Conservation (phyloP, 129 eudicot species). For the Chrysanthemum seticuspe region DNA sequence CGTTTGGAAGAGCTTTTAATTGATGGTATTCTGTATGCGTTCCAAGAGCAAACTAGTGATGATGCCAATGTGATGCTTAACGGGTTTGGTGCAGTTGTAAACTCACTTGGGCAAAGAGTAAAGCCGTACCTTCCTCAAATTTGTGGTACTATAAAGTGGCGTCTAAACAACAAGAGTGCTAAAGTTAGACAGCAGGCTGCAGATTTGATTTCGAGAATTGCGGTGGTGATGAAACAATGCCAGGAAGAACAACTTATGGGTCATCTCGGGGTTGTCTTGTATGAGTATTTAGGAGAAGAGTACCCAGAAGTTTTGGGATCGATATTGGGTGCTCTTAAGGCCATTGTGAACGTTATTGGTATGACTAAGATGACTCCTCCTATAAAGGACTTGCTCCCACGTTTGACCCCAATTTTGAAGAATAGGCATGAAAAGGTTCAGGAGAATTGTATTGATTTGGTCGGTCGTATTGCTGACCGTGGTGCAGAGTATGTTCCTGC, state of each 20-base stretch:
- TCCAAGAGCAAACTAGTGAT: slow-evolving; percentile 91
- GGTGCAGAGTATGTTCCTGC: slow-evolving; percentile 99
- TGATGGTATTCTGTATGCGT: slow-evolving; percentile 91
- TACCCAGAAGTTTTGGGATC: slow-evolving; percentile 99
- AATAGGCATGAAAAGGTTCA: slow-evolving; percentile 97
- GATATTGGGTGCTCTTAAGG: slow-evolving; percentile 87
- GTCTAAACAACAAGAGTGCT: slow-evolving; percentile 90
- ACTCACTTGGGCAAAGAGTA: slow-evolving; percentile 79
- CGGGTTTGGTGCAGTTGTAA: slow-evolving; percentile 95
- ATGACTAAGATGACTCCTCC: slow-evolving; percentile 99
- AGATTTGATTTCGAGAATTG: slow-evolving; percentile 81
- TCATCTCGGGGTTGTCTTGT: slow-evolving; percentile 94
- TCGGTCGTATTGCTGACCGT: slow-evolving; percentile 95
- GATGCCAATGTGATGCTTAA: slow-evolving; percentile 97
- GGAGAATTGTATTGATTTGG: slow-evolving; percentile 93
- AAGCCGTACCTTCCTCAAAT: slow-evolving; percentile 96
- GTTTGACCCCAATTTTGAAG: slow-evolving; percentile 85
- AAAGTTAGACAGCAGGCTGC: slow-evolving; percentile 97
- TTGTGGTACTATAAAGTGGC: slow-evolving; percentile 96
- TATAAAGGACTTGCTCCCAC: slow-evolving; percentile 85
- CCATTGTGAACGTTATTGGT: slow-evolving; percentile 92
- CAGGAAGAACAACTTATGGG: slow-evolving; percentile 97
- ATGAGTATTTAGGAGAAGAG: slow-evolving; percentile 94
- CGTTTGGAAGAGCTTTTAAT: slow-evolving; percentile 90
- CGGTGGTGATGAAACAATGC: slow-evolving; percentile 95